Base-by-base conservation (phyloP, 768 basidiomycete genomes). In the Boletales sp. region DNA sequence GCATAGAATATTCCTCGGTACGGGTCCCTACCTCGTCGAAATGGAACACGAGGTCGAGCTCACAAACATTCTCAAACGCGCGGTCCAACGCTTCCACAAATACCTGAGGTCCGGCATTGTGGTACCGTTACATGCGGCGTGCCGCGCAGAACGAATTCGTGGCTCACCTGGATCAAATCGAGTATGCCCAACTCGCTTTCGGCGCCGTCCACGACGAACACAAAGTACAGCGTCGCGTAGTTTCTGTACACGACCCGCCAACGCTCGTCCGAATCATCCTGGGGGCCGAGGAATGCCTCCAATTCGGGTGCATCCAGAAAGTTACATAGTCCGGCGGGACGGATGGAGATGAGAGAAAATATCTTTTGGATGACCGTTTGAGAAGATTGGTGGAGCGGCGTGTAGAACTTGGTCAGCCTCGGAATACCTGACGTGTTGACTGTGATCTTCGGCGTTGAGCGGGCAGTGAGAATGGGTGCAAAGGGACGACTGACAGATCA, bases 61-160 rank as follows among this genome's bases (percentile, higher is more conserved):
- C 97, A 70, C 97, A 98, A 0, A 99, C 97, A 62, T 97, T 98
- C 74, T 97, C 93, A 64, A 98, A 99, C 14, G 92, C 85, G 34
- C 93, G 78, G 69, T 99, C 97, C 32, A 99, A 77, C 4, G 91
- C 87, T 73, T 99, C 97, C 50, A 99, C 97, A 62, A 99, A 93
- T 15, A 99, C 97, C 94, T 51, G 40, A 30, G 14, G 40, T 56
- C 54, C 18, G 18, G 31, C 41, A 32, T 36, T 37, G 38, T 38
- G 37, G n/a, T 24, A 50, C 31, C 31, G 9, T 44, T 29, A 39
- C 27, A 47, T 10, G 40, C 36, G 5, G 21, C 18, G 7, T 30
- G 35, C 14, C 37, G 15, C 17, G 32, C 31, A 2, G 31, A 21
- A n/a, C 17, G 9, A 37, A 31, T 14, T 11, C 6, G 24, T 27